phyloP scores from a whole-genome alignment of 1,139 yeast genomes.

The Lodderomyces orthopsilosis region DNA sequence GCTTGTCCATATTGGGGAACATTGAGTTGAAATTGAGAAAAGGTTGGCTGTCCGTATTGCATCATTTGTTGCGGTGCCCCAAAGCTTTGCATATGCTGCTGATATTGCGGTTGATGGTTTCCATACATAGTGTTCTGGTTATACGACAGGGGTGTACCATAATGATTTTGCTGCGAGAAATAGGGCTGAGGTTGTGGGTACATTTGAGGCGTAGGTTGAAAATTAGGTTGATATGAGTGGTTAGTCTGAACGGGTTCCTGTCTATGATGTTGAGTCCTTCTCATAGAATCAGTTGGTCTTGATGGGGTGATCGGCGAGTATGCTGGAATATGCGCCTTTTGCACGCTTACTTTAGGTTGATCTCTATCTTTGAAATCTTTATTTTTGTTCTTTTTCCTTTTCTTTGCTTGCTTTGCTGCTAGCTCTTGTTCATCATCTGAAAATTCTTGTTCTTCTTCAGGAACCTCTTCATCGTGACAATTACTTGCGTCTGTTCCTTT shows the following conservation, averaged over 20 bases:
- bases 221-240: constrained; percentile 4
- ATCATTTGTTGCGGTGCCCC: constrained; percentile 8
- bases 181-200: constrained; percentile 5
- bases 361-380: constrained; percentile 10
- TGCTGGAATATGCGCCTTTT: constrained; percentile 6
- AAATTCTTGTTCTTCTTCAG: constrained; percentile 90
- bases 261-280: constrained; percentile 4
- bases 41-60: constrained; percentile 2
- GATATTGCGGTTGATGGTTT: constrained; percentile 7
- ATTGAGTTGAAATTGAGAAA: constrained; percentile 11
- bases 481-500: constrained; percentile 96
- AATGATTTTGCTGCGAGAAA: constrained; percentile 8
- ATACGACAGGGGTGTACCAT: constrained; percentile 7
- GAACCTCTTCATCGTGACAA: constrained; percentile 89
- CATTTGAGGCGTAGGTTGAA: constrained; percentile 5
- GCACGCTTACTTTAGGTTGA: constrained; percentile 1
- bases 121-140: background rate
- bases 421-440: constrained; percentile 88
- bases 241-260: constrained; percentile 4
- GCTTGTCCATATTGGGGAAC: constrained; percentile 5
- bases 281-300: constrained; percentile 3
- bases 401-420: constrained; percentile 55
- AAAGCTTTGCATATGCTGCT: constrained; percentile 5
- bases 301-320: background rate
- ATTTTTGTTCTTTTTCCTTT: constrained; percentile 44